phyloP scores from a whole-genome alignment of 176 grass and related monocot genomes.

The Saccharum officinarum region DNA sequence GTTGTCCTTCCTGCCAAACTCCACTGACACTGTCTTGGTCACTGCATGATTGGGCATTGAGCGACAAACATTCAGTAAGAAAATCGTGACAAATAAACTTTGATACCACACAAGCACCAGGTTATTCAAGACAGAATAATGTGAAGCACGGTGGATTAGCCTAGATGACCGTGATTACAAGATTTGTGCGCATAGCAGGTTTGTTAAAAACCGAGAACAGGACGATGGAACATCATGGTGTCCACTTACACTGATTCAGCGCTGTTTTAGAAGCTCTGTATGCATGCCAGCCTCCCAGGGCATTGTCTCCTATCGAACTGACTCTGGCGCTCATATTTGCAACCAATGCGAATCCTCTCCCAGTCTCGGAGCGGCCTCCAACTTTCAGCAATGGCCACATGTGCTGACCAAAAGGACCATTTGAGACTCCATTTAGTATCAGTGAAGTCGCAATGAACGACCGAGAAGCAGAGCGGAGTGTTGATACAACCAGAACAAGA shows the following conservation, averaged over 20 bases:
- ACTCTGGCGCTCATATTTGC: constrained; percentile 84
- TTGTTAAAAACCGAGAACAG: neutral
- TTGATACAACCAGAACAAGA: neutral
- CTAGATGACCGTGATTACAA: too few species aligned
- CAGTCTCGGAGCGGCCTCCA: constrained; percentile 46
- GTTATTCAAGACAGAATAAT: too few species aligned
- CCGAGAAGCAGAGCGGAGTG: neutral
- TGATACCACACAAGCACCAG: too few species aligned
- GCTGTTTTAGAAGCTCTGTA: constrained; percentile 91
- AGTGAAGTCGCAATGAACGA: neutral
- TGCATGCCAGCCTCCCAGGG: constrained; percentile 84
- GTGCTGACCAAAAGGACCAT: constrained; percentile 38
- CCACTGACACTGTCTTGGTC: constrained; percentile 78
- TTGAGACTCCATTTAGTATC: neutral
- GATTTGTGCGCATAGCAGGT: too few species aligned
- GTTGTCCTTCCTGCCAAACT: constrained; percentile 70
- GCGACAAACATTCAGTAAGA: too few species aligned
- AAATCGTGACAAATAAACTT: too few species aligned
- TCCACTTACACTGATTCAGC: constrained; percentile 75
- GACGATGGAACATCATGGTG: neutral
- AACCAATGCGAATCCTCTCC: constrained; percentile 36
- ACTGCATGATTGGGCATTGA: constrained; percentile 41
- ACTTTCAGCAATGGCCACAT: constrained; percentile 70
- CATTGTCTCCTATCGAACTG: constrained; percentile 76
- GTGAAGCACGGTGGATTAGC: too few species aligned